phyloP scores from a whole-genome alignment of 2,329 filamentous ascomycete genomes.

The Diaporthe destruens region DNA sequence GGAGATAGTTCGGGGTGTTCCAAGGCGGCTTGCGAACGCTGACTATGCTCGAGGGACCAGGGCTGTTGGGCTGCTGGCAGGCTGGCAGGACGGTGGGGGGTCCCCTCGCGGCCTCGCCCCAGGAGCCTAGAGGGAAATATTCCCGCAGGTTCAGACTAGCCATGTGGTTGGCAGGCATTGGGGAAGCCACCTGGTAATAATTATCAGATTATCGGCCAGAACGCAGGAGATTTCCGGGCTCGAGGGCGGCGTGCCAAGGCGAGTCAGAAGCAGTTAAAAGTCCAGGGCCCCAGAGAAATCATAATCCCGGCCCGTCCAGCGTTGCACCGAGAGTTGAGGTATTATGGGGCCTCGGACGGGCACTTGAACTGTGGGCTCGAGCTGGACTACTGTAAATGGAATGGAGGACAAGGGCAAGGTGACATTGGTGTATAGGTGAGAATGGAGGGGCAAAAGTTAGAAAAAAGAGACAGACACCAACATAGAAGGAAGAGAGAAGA shows the following conservation, averaged over 20 bases:
- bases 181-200: conserved; percentile 29
- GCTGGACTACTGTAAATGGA: conserved; percentile 20
- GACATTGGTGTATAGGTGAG: neutral
- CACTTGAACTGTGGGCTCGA: conserved; percentile 33
- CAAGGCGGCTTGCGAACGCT: conserved; percentile 13
- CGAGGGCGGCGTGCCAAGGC: conserved; percentile 28
- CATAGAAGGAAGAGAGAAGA: neutral
- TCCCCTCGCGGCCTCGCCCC: too few species aligned
- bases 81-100: too few species aligned
- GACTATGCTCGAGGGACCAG: neutral
- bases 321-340: conserved; percentile 20
- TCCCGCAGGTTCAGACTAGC: conserved; percentile 26
- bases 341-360: conserved; percentile 29
- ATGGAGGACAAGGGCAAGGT: neutral
- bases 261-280: conserved; percentile 29
- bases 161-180: conserved; percentile 34
- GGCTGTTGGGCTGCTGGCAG: too few species aligned
- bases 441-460: neutral
- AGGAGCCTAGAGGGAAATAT: conserved; percentile 12
- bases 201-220: conserved; percentile 29
- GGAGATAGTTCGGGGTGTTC: conserved; percentile 32
- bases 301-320: conserved; percentile 30
- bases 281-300: conserved; percentile 21
- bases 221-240: conserved; percentile 29
- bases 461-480: neutral